Evolutionary conservation across 2,329 filamentous ascomycete genomes (phyloP).

Genomic region (Aureobasidium sp.): DNA sequence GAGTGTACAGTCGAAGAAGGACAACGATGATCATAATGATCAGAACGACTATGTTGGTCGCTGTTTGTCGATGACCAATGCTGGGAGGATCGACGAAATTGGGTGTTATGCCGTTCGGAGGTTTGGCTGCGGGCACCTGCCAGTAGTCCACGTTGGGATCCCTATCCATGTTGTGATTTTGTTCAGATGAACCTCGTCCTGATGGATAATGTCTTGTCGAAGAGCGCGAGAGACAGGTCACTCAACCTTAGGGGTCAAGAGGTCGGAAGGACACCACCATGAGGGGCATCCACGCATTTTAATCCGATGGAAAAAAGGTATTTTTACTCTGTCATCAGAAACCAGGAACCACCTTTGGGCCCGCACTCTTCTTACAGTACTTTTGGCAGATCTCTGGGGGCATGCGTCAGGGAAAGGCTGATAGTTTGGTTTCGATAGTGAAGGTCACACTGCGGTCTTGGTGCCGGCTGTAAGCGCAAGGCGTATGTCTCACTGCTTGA

Average conservation of each 20-base stretch:
- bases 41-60: background rate
- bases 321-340: background rate
- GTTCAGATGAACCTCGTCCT: background rate
- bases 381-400: conserved; percentile 5
- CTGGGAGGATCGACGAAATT: conserved; percentile 9
- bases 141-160: conserved; percentile 1
- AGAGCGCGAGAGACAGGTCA: background rate
- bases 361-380: background rate
- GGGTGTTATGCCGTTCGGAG: background rate
- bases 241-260: background rate
- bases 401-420: background rate
- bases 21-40: conserved; percentile 1
- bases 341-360: background rate
- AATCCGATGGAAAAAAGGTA: background rate
- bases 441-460: background rate
- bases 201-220: background rate
- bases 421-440: background rate
- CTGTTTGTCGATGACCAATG: background rate
- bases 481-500: conserved; percentile 6
- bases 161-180: background rate
- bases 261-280: background rate
- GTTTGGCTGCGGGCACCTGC: background rate
- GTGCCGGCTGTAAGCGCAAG: background rate
- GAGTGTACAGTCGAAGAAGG: conserved; percentile 7
- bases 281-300: background rate